Base-by-base conservation (phyloP, 1,284 basidiomycete genomes). In the Apiotrichum mycotoxinovorans region DNA sequence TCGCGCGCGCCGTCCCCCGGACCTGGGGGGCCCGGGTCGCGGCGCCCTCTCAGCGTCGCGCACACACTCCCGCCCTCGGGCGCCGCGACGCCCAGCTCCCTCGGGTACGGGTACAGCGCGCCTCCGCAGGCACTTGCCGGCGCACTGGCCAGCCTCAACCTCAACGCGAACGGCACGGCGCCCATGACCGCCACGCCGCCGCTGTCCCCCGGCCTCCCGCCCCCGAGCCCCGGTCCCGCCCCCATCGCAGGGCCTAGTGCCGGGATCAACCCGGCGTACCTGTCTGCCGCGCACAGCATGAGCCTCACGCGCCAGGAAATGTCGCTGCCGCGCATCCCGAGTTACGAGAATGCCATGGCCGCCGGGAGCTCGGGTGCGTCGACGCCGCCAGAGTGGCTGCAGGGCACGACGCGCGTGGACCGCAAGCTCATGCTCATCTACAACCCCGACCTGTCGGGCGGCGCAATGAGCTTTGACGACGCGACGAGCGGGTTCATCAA, bases 401-500 rank as follows among this genome's bases (percentile, higher is more conserved):
- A 40, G 14, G 52, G 52, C n/a, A 47, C 26, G n/a, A 30, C 18
- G 17, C 35, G 43, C 15, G 40, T 34, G 15, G 42, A 56, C 48
- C 47, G 48, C 23, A 51, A 38, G 34, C 15, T 43, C 22, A 55
- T 55, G 54, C 23, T 55, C 23, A 34, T 55, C 41, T 66, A 66
- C 47, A 67, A 67, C 49, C 66, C 66, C 5, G 58, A 64, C 38
- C 52, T 51, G 20, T 44, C 44, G 1, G 64, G 62, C 15, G 62
- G 62, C 3, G 47, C 62, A 11, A 65, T 40, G 7, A 50, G 58
- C 17, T 51, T 67, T 20, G 57, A 62, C 43, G 60, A 64, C 35
- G 26, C n/a, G 12, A 49, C 51, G 11, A 50, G 40, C 18, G 64
- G 66, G 0, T 33, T 49, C 15, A 58, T 54, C 11, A 45, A 33